phyloP scores from a whole-genome alignment of 192 early-diverging fungal genomes.

The Mortierella hygrophila region DNA sequence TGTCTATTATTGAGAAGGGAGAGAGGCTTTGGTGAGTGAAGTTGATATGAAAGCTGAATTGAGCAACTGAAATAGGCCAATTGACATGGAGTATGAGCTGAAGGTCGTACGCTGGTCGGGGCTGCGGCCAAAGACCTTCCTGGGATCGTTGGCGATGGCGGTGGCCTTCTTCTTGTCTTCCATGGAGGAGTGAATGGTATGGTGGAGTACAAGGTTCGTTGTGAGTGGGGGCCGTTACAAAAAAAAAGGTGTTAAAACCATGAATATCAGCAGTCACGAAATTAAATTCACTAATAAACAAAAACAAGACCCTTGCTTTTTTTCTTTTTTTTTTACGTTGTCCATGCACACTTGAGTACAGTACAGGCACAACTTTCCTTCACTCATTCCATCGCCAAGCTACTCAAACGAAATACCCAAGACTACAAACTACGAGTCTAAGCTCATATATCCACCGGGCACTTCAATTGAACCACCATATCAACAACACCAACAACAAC shows the following conservation, averaged over 20 bases:
- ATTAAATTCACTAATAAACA: constrained; percentile 1
- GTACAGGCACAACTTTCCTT: not conserved
- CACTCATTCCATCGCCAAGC: not conserved
- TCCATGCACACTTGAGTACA: not conserved
- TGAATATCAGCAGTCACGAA: constrained; percentile 15
- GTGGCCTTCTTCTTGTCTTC: constrained; percentile 35
- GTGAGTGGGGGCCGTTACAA: not conserved
- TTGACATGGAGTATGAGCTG: not conserved
- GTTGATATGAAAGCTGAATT: not conserved
- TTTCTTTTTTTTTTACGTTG: constrained; percentile 16
- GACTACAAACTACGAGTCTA: not conserved
- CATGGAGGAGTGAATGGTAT: constrained; percentile 5
- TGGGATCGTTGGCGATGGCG: constrained; percentile 34
- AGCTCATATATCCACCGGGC: not conserved
- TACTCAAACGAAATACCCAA: not conserved
- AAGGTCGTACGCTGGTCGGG: constrained; percentile 62
- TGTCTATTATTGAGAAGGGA: constrained; percentile 46
- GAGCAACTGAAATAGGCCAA: not conserved
- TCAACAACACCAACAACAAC: not conserved
- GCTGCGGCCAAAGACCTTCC: constrained; percentile 59
- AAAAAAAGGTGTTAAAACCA: not conserved
- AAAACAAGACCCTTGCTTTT: constrained; percentile 17
- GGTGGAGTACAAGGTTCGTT: not conserved
- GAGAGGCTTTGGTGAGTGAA: not conserved
- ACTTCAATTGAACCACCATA: not conserved